These are phyloP conservation scores for Mastigamoeba balamuthi DNA, from an alignment of 78 protist species.

Conservation along the genomic window DNA sequence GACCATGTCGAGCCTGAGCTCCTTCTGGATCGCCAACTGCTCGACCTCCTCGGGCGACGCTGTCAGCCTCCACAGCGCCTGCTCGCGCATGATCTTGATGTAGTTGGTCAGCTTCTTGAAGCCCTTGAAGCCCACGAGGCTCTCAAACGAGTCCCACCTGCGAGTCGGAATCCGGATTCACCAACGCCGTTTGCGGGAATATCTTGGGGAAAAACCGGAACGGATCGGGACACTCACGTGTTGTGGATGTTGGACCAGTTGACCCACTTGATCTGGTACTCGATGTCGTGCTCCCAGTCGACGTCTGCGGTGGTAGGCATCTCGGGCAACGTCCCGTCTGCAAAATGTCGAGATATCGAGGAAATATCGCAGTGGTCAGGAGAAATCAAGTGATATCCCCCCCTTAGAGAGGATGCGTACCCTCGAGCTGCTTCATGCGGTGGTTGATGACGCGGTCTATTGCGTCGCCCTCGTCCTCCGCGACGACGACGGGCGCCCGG, in stretches of 20 bases:
- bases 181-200: too few relatives aligned
- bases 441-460: not conserved
- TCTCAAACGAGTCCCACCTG: slow-evolving; percentile 46
- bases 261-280: slow-evolving; percentile 66
- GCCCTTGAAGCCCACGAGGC: slow-evolving; percentile 27
- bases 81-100: slow-evolving; percentile 3
- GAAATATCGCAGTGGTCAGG: too few relatives aligned
- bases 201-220: not conserved
- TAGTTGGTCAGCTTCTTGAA: slow-evolving; percentile 44
- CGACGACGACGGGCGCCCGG: not conserved
- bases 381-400: too few relatives aligned
- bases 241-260: slow-evolving; percentile 61
- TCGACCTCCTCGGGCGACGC: slow-evolving; percentile 51
- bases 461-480: not conserved
- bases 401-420: too few relatives aligned
- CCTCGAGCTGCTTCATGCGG: too few relatives aligned
- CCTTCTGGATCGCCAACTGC: slow-evolving; percentile 39
- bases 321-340: not conserved
- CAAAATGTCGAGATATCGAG: too few relatives aligned
- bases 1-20: slow-evolving; percentile 20
- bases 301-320: not conserved
- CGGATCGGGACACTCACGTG: slow-evolving; percentile 2
- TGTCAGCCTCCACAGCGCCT: slow-evolving; percentile 24
- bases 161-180: too few relatives aligned
- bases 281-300: not conserved